These are phyloP conservation scores for Hypoxylon cercidicola DNA, from an alignment of 495 filamentous ascomycete species.

Conservation along the genomic window DNA sequence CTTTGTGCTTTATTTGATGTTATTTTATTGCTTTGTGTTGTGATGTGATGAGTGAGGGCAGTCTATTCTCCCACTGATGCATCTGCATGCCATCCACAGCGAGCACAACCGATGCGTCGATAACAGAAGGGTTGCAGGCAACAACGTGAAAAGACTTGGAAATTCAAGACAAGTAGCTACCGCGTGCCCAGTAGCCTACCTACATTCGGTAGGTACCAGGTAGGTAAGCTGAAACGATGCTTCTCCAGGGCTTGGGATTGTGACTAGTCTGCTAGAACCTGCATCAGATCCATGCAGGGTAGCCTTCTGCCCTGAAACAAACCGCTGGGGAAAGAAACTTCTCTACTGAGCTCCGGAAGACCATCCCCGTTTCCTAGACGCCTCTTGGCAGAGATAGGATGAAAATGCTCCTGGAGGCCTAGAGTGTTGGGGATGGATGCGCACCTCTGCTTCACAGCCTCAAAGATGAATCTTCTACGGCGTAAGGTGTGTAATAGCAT, in stretches of 20 bases:
- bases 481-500: constrained; percentile 3
- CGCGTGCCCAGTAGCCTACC: constrained; percentile 15
- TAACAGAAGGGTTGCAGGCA: constrained; percentile 20
- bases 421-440: neutral
- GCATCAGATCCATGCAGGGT: constrained; percentile 36
- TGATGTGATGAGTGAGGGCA: too few species aligned
- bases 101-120: constrained; percentile 39
- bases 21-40: too few species aligned
- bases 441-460: neutral
- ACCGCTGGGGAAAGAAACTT: constrained; percentile 16
- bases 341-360: constrained; percentile 19
- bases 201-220: constrained; percentile 19
- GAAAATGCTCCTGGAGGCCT: constrained; percentile 29
- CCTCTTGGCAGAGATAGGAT: constrained; percentile 34
- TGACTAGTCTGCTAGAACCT: constrained; percentile 25
- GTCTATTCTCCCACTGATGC: too few species aligned
- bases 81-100: neutral
- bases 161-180: constrained; percentile 4
- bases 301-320: constrained; percentile 35
- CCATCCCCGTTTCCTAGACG: constrained; percentile 18
- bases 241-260: constrained; percentile 13
- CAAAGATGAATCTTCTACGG: neutral
- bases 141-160: constrained; percentile 3
- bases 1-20: neutral
- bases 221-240: constrained; percentile 28